phyloP scores from a whole-genome alignment of 805 yeast genomes.

The Kuraishia molischiana region DNA sequence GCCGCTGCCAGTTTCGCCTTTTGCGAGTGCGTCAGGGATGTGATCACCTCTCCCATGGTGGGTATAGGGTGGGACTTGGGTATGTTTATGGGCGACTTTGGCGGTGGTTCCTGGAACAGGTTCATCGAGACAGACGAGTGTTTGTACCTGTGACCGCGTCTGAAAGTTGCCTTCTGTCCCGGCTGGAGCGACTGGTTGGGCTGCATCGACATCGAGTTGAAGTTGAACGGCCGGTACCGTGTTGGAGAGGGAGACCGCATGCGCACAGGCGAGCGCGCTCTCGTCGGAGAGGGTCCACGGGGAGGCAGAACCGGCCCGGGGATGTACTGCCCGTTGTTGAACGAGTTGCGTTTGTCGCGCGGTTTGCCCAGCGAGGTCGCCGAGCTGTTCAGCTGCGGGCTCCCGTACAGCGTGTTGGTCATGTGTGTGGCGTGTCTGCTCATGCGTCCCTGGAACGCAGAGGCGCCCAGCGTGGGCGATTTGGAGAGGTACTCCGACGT shows the following conservation, averaged over 20 bases:
- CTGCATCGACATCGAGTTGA: conserved; percentile 37
- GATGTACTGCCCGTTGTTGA: conserved; percentile 6
- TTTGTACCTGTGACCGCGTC: conserved; percentile 92
- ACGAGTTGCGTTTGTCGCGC: not conserved
- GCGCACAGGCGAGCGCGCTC: conserved; percentile 17
- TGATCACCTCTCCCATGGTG: conserved; percentile 48
- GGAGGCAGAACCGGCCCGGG: conserved; percentile 13
- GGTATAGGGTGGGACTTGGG: conserved; percentile 72
- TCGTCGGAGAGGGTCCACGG: conserved; percentile 14
- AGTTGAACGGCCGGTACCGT: conserved; percentile 48
- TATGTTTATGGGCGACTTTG: conserved; percentile 48
- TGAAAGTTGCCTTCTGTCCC: conserved; percentile 46
- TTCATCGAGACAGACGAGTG: conserved; percentile 96
- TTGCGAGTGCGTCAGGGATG: conserved; percentile 51
- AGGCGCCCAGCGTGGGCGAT: not conserved
- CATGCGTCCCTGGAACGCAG: not conserved
- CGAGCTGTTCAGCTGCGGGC: not conserved
- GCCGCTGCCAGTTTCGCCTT: conserved; percentile 52
- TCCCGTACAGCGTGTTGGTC: not conserved
- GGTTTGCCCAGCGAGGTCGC: not conserved
- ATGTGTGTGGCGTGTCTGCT: not conserved
- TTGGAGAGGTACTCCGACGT: not conserved
- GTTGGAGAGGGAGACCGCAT: conserved; percentile 22
- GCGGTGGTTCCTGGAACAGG: conserved; percentile 87
- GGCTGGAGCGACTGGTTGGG: conserved; percentile 16